phyloP scores from a whole-genome alignment of 1,139 yeast genomes.

The Geotrichum candidum region DNA sequence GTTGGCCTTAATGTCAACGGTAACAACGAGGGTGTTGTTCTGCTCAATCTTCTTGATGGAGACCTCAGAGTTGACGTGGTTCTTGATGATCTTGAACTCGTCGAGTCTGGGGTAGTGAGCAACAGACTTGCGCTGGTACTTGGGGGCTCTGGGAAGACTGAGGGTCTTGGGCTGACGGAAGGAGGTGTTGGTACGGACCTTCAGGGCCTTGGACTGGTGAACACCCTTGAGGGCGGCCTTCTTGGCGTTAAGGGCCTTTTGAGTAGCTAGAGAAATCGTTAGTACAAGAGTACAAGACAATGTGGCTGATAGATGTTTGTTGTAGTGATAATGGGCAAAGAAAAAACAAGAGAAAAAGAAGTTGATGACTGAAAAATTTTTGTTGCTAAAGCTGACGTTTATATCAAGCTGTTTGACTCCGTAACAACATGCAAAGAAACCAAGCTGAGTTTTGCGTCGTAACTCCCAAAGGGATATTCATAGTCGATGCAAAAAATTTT shows the following conservation, averaged over 20 bases:
- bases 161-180: constrained; percentile 98
- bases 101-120: constrained; percentile 98
- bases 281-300: not conserved
- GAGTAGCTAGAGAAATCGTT: constrained; percentile 24
- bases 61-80: constrained; percentile 97
- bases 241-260: constrained; percentile 90
- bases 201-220: constrained; percentile 81
- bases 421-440: too few relatives aligned
- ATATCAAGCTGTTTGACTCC: too few relatives aligned
- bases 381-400: too few relatives aligned
- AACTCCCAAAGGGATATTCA: too few relatives aligned
- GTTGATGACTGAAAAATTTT: too few relatives aligned
- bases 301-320: too few relatives aligned
- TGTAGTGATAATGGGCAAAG: not conserved
- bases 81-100: constrained; percentile 88
- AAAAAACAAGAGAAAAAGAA: not conserved
- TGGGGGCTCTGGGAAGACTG: constrained; percentile 88
- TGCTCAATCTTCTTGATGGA: constrained; percentile 99
- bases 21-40: constrained; percentile 98
- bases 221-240: constrained; percentile 98
- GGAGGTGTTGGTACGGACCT: constrained; percentile 92
- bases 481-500: too few relatives aligned
- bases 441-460: too few relatives aligned
- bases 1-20: constrained; percentile 95
- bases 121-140: constrained; percentile 91